Evolutionary conservation across 2,329 filamentous ascomycete genomes (phyloP).

Genomic region (Hymenoscyphus fructigenus): DNA sequence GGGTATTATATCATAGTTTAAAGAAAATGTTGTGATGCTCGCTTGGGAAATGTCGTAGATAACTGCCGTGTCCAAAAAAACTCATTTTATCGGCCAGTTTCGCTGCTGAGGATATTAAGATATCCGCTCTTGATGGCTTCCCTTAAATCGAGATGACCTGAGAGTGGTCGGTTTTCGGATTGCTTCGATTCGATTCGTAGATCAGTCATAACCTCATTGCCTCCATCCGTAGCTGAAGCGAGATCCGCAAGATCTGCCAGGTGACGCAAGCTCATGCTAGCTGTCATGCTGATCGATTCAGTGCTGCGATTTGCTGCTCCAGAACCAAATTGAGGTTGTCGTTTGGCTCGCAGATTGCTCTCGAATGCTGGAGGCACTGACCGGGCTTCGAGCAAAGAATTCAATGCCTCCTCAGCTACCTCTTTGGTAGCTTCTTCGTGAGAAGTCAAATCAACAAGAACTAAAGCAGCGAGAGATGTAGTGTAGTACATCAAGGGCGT

Average conservation of each 20-base stretch:
- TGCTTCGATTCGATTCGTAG: slow-evolving; percentile 19
- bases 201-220: slow-evolving; percentile 19
- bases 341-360: slow-evolving; percentile 47
- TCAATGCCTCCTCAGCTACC: slow-evolving; percentile 56
- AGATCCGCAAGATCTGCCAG: slow-evolving; percentile 49
- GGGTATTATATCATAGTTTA: too few species aligned
- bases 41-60: too few species aligned
- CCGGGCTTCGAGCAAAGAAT: slow-evolving; percentile 54
- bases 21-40: too few species aligned
- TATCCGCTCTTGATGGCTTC: slow-evolving; percentile 26
- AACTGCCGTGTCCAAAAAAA: too few species aligned
- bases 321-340: slow-evolving; percentile 11
- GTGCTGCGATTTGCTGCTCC: slow-evolving; percentile 17
- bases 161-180: slow-evolving; percentile 1
- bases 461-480: slow-evolving; percentile 56
- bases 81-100: slow-evolving; percentile 18
- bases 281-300: slow-evolving; percentile 16
- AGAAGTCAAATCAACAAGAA: slow-evolving; percentile 59
- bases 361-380: slow-evolving; percentile 57
- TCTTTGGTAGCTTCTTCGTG: slow-evolving; percentile 52
- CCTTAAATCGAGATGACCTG: slow-evolving; percentile 20
- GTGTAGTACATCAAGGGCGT: slow-evolving; percentile 69
- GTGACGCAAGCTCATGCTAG: slow-evolving; percentile 38
- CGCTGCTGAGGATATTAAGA: slow-evolving; percentile 20
- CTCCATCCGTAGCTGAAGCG: slow-evolving; percentile 32